Base-by-base conservation (phyloP, 2,329 filamentous ascomycete genomes). In the Blastomyces emzantsi region DNA sequence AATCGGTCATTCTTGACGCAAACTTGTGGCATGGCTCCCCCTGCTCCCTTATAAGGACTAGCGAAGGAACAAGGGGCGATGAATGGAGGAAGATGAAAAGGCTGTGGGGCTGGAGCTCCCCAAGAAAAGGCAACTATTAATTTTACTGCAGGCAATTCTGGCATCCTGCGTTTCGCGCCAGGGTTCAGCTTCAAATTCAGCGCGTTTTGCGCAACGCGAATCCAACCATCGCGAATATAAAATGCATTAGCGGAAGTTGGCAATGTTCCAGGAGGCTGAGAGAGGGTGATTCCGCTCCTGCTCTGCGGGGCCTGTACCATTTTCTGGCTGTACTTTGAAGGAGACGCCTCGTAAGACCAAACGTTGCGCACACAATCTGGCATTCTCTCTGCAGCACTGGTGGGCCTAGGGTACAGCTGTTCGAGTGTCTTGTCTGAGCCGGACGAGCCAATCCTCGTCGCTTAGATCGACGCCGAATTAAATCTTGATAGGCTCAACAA, bases 401-500 rank as follows among this genome's bases (percentile, higher is more conserved):
- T 63, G 68, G 65, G 63, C 65, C 65, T 65, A 67, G 59, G 66
- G 56, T 54, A 52, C 59, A 61, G 55, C 33, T 63, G 64, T 64
- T 64, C 59, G 58, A 57, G 51, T 45, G 62, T 65, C 61, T 47
- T 62, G 60, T 62, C 62, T 55, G 47, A 64, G 59, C 60, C n/a
- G 55, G 61, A 60, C 66, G 68, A 67, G 66, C 68, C 69, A 72
- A 72, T 70, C 70, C 69, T 70, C 69, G 68, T 69, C 68, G 68
- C 69, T 69, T 72, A 64, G 74, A 73, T 74, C 72, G 70, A 68
- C 73, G 70, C 70, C 74, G 68, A 72, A 73, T 75, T 72, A 71
- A 69, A 71, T 67, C 68, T 67, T 73, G 70, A 73, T 73, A 77
- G 74, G 78, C 74, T 76, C 76, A 76, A 78, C 75, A 64, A 77